Conservation (phyloP, 192 early-diverging fungal genomes). For the Entrophospora sp. region DNA sequence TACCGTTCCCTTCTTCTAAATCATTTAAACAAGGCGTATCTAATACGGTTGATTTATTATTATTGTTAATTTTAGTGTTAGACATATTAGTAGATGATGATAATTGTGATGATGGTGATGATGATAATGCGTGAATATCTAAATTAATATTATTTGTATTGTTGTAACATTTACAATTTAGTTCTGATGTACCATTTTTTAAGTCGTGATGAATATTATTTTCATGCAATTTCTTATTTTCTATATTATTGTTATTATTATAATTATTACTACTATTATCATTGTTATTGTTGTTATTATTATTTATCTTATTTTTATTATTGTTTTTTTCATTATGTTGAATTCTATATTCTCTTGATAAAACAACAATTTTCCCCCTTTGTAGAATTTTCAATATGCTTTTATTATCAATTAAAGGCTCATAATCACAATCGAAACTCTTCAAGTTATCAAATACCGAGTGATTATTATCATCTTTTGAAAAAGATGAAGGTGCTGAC, state of each 20-base stretch:
- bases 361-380: conserved; percentile 33
- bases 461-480: not conserved
- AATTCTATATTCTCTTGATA: conserved; percentile 41
- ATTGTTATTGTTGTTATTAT: conserved; percentile 10
- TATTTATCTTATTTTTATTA: conserved; percentile 11
- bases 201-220: too few species aligned
- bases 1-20: conserved; percentile 23
- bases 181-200: too few species aligned
- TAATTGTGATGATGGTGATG: not conserved
- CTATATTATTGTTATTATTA: conserved; percentile 20
- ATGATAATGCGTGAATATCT: too few species aligned
- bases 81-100: conserved; percentile 2
- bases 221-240: conserved; percentile 7
- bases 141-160: not conserved
- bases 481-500: too few species aligned
- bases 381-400: conserved; percentile 37
- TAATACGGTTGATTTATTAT: not conserved
- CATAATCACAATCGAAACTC: conserved; percentile 40
- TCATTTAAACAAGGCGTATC: conserved; percentile 25
- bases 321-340: conserved; percentile 7
- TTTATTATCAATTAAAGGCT: conserved; percentile 36
- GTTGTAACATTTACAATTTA: too few species aligned
- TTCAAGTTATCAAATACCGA: conserved; percentile 37
- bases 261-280: conserved; percentile 15
- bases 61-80: too few species aligned